Evolutionary conservation across 2,329 filamentous ascomycete genomes (phyloP).

Genomic region (Colletotrichum sp.): DNA sequence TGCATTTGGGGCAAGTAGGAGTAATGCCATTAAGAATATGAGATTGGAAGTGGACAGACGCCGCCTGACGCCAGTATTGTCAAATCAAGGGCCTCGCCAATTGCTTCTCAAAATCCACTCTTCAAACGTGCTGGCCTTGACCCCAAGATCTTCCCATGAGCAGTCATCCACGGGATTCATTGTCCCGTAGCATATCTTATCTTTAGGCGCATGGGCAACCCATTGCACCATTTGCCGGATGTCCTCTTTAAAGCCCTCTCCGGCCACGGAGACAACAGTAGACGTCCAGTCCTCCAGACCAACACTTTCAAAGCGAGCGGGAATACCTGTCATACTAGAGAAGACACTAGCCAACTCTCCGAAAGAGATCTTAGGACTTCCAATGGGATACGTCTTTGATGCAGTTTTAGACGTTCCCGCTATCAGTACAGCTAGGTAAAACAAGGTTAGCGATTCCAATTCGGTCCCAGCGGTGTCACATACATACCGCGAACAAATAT

Average conservation of each 20-base stretch:
- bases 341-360: neutral
- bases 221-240: constrained; percentile 25
- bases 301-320: neutral
- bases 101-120: neutral
- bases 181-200: constrained; percentile 17
- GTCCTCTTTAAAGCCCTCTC: constrained; percentile 19
- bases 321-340: neutral
- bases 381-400: neutral
- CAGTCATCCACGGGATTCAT: neutral
- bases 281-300: neutral
- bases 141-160: neutral
- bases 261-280: neutral
- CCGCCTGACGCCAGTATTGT: neutral
- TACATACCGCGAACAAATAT: neutral
- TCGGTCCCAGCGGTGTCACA: neutral
- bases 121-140: neutral
- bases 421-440: neutral
- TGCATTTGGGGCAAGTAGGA: neutral
- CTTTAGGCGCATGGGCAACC: constrained; percentile 6
- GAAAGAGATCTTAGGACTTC: neutral
- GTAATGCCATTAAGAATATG: neutral
- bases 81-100: neutral
- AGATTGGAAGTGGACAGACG: neutral
- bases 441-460: neutral
- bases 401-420: neutral